These are phyloP conservation scores for Coniosporium tulheliwenetii DNA, from an alignment of 2,329 filamentous ascomycete genomes.

Conservation along the genomic window DNA sequence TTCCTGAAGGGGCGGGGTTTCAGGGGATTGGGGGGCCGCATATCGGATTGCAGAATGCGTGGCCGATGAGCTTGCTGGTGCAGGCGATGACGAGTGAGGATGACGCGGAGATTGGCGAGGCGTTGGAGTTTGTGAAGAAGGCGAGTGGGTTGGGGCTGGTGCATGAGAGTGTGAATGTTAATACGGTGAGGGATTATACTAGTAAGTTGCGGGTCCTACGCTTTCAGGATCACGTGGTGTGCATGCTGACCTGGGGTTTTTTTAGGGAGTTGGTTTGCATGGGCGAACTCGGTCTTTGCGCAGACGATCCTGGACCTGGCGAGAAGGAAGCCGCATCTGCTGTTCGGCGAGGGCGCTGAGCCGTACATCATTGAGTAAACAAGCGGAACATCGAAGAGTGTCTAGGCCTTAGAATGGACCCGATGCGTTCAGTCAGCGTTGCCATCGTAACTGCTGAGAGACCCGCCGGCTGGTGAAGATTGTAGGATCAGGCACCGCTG, in stretches of 20 bases:
- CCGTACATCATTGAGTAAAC: conserved; percentile 33
- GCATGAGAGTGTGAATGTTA: conserved; percentile 85
- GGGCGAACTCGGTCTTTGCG: conserved; percentile 94
- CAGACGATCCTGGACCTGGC: conserved; percentile 83
- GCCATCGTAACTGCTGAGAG: too few species aligned
- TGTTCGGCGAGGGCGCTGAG: conserved; percentile 53
- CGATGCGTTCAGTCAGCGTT: too few species aligned
- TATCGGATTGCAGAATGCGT: conserved; percentile 77
- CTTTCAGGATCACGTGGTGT: background rate
- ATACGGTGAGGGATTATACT: conserved; percentile 55
- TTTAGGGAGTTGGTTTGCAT: conserved; percentile 77
- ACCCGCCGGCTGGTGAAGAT: too few species aligned
- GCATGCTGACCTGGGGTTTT: conserved; percentile 1
- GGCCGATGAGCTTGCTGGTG: conserved; percentile 90
- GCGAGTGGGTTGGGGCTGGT: conserved; percentile 66
- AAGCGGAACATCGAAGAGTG: background rate
- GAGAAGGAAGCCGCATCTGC: conserved; percentile 70
- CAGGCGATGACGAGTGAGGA: conserved; percentile 80
- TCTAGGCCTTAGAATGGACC: too few species aligned
- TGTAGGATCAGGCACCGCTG: too few species aligned
- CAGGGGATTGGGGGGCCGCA: conserved; percentile 75
- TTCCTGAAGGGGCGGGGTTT: conserved; percentile 66
- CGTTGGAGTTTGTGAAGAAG: conserved; percentile 57
- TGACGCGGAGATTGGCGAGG: conserved; percentile 64
- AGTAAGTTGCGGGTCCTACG: conserved; percentile 29